A percentile compares a stretch with the other conserved stretches of the same genome.
These are phyloP conservation scores for Penicillium herquei DNA, from an alignment of 495 filamentous ascomycete genomes.

Conservation along the genomic window DNA sequence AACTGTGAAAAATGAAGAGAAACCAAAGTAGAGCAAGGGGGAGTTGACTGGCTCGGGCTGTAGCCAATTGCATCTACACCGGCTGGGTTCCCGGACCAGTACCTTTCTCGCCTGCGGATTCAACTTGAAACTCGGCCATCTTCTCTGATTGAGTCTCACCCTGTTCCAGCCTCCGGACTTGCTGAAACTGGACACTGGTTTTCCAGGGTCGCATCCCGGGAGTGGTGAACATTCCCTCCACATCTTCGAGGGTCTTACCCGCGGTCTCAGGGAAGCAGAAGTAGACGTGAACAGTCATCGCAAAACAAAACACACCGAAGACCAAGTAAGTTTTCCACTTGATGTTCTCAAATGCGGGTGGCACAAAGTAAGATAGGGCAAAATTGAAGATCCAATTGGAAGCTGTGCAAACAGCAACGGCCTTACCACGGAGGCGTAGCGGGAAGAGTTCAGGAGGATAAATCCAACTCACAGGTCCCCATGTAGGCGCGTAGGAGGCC, in stretches of 20 bases:
- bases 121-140: slow-evolving; percentile 15
- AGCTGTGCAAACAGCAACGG: slow-evolving; percentile 68
- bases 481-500: slow-evolving; percentile 54
- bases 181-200: slow-evolving; percentile 46
- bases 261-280: slow-evolving; percentile 81
- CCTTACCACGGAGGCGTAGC: slow-evolving; percentile 61
- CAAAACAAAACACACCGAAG: slow-evolving; percentile 73
- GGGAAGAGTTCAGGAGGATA: slow-evolving; percentile 71
- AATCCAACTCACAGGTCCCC: slow-evolving; percentile 66
- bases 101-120: slow-evolving; percentile 1
- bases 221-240: slow-evolving; percentile 68
- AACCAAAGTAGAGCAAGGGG: too few species aligned
- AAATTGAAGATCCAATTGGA: slow-evolving; percentile 82
- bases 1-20: too few species aligned
- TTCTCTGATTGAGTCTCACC: slow-evolving; percentile 31
- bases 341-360: slow-evolving; percentile 71
- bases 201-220: slow-evolving; percentile 65
- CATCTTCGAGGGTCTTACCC: slow-evolving; percentile 79
- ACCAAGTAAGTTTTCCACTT: slow-evolving; percentile 72
- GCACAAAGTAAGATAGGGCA: slow-evolving; percentile 75
- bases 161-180: slow-evolving; percentile 29
- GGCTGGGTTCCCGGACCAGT: background rate
- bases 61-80: background rate
- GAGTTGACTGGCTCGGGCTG: too few species aligned
- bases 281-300: slow-evolving; percentile 72